Evolutionary conservation across 1,139 yeast genomes (phyloP).

Genomic region (Geotrichum klebahnii): DNA sequence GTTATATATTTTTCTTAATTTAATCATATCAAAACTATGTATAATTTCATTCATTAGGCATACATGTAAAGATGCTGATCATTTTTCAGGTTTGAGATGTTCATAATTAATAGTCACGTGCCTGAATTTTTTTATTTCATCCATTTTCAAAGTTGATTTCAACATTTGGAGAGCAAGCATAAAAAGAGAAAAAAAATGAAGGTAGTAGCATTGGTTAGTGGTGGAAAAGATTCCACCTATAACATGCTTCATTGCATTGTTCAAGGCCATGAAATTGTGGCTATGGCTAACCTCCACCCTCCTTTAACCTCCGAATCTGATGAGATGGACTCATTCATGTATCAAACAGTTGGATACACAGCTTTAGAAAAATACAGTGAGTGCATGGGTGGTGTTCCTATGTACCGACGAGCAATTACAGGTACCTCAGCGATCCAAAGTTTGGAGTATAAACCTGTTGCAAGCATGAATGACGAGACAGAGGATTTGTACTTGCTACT

Average conservation of each 20-base stretch:
- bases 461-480: slow-evolving; percentile 61
- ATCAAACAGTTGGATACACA: slow-evolving; percentile 96
- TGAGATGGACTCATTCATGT: slow-evolving; percentile 93
- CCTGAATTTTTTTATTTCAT: neutral
- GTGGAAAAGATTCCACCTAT: slow-evolving; percentile 93
- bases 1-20: no score
- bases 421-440: slow-evolving; percentile 63
- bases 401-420: slow-evolving; percentile 63
- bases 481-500: slow-evolving; percentile 67
- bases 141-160: neutral
- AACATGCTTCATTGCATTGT: slow-evolving; percentile 78
- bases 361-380: slow-evolving; percentile 60
- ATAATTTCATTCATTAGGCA: no score
- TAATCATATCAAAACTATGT: no score
- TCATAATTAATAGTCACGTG: no score
- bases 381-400: slow-evolving; percentile 67
- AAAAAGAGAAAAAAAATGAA: slow-evolving; percentile 63
- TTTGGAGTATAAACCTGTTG: slow-evolving; percentile 55
- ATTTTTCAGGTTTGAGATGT: no score
- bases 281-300: slow-evolving; percentile 82
- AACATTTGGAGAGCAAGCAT: no score
- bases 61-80: no score
- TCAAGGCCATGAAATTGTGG: slow-evolving; percentile 78
- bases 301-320: slow-evolving; percentile 42
- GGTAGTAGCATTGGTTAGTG: slow-evolving; percentile 85